These are phyloP conservation scores for Vicia villosa DNA, from an alignment of 306 rosid species.

Conservation along the genomic window DNA sequence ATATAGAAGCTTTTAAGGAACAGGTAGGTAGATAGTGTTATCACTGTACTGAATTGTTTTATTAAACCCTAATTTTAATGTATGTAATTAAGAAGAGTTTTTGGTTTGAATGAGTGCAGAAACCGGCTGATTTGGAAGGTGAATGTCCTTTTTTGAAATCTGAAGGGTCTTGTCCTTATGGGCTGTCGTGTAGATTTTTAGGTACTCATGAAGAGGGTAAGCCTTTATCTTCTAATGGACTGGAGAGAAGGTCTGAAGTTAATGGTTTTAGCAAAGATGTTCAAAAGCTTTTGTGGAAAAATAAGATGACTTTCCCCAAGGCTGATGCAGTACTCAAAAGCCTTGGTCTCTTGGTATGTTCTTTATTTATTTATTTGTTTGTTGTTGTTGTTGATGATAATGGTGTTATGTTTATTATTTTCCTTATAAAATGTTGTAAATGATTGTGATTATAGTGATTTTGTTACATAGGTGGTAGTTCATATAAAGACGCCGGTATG, in stretches of 20 bases:
- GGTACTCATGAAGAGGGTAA: slow-evolving; percentile 57
- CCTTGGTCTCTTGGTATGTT: slow-evolving; percentile 75
- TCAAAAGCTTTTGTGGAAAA: slow-evolving; percentile 93
- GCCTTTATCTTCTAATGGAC: slow-evolving; percentile 37
- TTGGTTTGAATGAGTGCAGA: slow-evolving; percentile 47
- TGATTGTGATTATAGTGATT: slow-evolving; percentile 2
- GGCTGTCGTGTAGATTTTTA: slow-evolving; percentile 79
- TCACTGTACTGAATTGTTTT: background rate
- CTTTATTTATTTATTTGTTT: background rate
- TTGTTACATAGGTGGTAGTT: background rate
- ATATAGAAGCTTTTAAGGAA: slow-evolving; percentile 69
- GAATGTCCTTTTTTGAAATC: slow-evolving; percentile 70
- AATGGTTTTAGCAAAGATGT: slow-evolving; percentile 81
- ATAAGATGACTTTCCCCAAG: slow-evolving; percentile 72
- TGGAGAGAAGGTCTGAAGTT: slow-evolving; percentile 56
- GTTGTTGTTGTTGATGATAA: no score
- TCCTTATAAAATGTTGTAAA: background rate
- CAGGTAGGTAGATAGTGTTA: slow-evolving; percentile 66
- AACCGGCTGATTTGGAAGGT: slow-evolving; percentile 77
- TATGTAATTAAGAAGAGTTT: background rate
- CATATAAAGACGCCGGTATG: background rate
- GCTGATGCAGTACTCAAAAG: slow-evolving; percentile 73
- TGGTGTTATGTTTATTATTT: background rate
- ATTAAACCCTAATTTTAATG: background rate
- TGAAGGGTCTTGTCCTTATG: slow-evolving; percentile 71